These are phyloP conservation scores for Arthromyces matolae DNA, from an alignment of 768 basidiomycete species.

Conservation along the genomic window DNA sequence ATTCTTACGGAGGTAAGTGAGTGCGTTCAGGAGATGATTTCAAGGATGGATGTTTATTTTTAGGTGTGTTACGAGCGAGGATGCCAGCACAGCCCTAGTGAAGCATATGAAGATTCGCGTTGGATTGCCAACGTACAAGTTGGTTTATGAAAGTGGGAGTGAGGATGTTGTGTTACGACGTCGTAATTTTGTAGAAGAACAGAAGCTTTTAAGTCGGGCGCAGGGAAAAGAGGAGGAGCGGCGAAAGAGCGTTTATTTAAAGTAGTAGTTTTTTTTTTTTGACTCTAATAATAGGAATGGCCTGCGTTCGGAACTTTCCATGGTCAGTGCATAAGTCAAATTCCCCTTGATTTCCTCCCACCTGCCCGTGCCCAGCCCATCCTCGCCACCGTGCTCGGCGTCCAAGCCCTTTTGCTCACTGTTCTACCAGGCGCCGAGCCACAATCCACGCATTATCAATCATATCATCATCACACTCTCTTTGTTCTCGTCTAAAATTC, in stretches of 20 bases:
- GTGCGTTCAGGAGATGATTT: conserved; percentile 30
- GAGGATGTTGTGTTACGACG: conserved; percentile 52
- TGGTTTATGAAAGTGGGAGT: conserved; percentile 63
- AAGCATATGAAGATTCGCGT: conserved; percentile 52
- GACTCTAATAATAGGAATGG: conserved; percentile 14
- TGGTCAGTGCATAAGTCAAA: conserved; percentile 3
- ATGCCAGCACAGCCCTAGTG: conserved; percentile 39
- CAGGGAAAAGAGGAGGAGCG: conserved; percentile 51
- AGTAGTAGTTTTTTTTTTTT: conserved; percentile 16
- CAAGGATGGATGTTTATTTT: conserved; percentile 35
- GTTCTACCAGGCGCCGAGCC: conserved; percentile 18
- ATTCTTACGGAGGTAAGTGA: conserved; percentile 65
- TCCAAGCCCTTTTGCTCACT: conserved; percentile 18
- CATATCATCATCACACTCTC: not conserved
- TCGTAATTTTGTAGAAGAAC: conserved; percentile 30
- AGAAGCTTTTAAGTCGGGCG: conserved; percentile 34
- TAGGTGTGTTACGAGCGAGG: conserved; percentile 47
- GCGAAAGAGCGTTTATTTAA: conserved; percentile 34
- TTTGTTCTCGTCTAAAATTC: not conserved
- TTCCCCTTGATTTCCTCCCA: conserved; percentile 8
- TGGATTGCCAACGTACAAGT: conserved; percentile 56
- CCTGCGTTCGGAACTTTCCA: conserved; percentile 16
- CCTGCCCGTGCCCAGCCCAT: conserved; percentile 13
- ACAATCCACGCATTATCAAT: conserved; percentile 3
- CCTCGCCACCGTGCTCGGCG: conserved; percentile 13